Base-by-base conservation (phyloP, 2,329 filamentous ascomycete genomes). In the Apiospora arundinis region DNA sequence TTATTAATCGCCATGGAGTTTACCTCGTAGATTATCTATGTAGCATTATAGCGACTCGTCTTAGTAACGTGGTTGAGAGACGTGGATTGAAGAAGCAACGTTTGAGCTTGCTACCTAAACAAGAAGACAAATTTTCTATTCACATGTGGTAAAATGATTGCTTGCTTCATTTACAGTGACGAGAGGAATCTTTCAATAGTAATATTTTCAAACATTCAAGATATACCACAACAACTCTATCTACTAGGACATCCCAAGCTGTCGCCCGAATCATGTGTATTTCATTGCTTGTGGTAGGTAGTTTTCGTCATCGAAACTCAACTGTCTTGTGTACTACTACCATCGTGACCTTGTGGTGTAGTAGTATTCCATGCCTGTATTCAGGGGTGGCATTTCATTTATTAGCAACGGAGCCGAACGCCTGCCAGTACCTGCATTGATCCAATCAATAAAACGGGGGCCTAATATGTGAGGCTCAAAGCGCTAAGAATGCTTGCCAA, bases 1-100 rank as follows among this genome's bases (percentile, higher is more conserved):
- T 28, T 74, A 74, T 32, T 49, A 69, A 40, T n/a, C 42, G 25
- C 7, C 42, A 23, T 37, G 44, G 46, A 14, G 66, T 46, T 14
- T 68, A 40, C 44, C 25, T 11, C 5, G 46, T 63, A 9, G 18
- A 40, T 11, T 63, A 40, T 40, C 9, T 63, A 40, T 32, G 14
- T 32, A 56, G 52, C 28, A 37, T 37, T 60, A 60, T 18, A 32
- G 16, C 16, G 8, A 49, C 46, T 37, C 16, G 8, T 60, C 25
- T 8, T 37, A 8, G 32, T 63, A 40, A 4, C 21, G 32, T 63
- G 9, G 32, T 18, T n/a, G 56, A 63, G 18, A 40, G 18, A 23
- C 14, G 56, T 21, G 6, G n/a, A n/a, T 6, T 18, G 56, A 12
- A 12, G 32, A 40, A 40, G 56, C 4, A n/a, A 2, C 2, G 56